These are phyloP conservation scores for Boletales sp. DNA, from an alignment of 768 basidiomycete species.

Conservation along the genomic window DNA sequence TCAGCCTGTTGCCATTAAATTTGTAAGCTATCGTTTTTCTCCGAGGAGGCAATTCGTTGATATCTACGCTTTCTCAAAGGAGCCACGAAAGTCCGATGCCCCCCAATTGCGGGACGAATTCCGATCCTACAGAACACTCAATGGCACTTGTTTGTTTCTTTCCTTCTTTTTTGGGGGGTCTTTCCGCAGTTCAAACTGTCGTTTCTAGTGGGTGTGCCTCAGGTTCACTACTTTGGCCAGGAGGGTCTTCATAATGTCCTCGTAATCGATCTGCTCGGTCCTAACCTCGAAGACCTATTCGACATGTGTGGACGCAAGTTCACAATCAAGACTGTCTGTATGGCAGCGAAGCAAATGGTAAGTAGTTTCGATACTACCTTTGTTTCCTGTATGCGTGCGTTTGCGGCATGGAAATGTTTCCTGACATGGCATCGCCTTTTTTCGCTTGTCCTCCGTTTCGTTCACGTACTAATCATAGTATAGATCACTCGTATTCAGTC, in stretches of 20 bases:
- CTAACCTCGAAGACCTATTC: slow-evolving; percentile 95
- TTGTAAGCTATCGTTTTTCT: slow-evolving; percentile 51
- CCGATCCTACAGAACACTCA: slow-evolving; percentile 92
- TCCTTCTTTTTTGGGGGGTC: not conserved
- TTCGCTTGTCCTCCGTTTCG: slow-evolving; percentile 4
- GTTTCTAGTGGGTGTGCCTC: slow-evolving; percentile 83
- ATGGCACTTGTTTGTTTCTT: slow-evolving; percentile 70
- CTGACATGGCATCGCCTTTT: not conserved
- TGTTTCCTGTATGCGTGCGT: slow-evolving; percentile 1
- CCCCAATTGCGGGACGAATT: slow-evolving; percentile 98
- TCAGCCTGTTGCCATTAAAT: slow-evolving; percentile 95
- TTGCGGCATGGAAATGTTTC: not conserved
- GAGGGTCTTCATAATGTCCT: slow-evolving; percentile 97
- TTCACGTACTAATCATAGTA: slow-evolving; percentile 5
- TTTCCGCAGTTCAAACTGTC: slow-evolving; percentile 12
- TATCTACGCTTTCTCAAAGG: slow-evolving; percentile 42
- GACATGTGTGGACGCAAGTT: slow-evolving; percentile 99
- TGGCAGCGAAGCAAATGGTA: slow-evolving; percentile 99
- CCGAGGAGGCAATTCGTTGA: slow-evolving; percentile 13
- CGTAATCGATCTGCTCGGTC: slow-evolving; percentile 94
- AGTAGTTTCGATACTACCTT: slow-evolving; percentile 20
- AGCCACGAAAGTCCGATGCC: slow-evolving; percentile 96
- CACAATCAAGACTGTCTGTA: slow-evolving; percentile 95
- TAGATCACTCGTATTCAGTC: slow-evolving; percentile 96
- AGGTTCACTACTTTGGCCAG: slow-evolving; percentile 98